A percentile compares a stretch with the other conserved stretches of the same genome.
These are phyloP conservation scores for Geosmithia morbida DNA, from an alignment of 2,329 filamentous ascomycete species.

Conservation along the genomic window DNA sequence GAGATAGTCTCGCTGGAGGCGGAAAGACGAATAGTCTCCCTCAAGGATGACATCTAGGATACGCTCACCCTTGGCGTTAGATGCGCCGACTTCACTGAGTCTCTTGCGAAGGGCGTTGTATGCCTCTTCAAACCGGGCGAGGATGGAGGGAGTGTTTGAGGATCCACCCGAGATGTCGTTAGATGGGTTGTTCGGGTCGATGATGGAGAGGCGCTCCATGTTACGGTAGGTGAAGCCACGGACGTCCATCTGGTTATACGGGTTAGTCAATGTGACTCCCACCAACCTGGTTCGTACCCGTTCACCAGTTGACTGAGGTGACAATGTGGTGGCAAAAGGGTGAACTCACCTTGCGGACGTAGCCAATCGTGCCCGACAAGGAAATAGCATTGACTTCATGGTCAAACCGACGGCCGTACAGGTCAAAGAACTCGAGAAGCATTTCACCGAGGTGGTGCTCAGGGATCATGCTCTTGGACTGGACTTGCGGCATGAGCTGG, in stretches of 20 bases:
- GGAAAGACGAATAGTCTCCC: slow-evolving; percentile 67
- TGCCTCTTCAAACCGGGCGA: slow-evolving; percentile 55
- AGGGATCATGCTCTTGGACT: slow-evolving; percentile 41
- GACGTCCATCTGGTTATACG: slow-evolving; percentile 23
- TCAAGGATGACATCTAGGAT: slow-evolving; percentile 60
- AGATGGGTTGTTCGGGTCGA: slow-evolving; percentile 71
- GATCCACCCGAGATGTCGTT: slow-evolving; percentile 92
- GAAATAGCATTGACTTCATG: slow-evolving; percentile 56
- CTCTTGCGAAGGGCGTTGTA: slow-evolving; percentile 6
- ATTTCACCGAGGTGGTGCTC: slow-evolving; percentile 64
- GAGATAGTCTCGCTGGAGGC: slow-evolving; percentile 51
- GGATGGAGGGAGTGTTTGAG: slow-evolving; percentile 50
- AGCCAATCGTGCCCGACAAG: slow-evolving; percentile 54
- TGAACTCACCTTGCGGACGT: slow-evolving; percentile 63
- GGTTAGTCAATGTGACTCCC: slow-evolving; percentile 1
- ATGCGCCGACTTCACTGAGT: slow-evolving; percentile 21
- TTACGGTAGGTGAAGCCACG: slow-evolving; percentile 40
- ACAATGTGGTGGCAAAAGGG: too few species aligned
- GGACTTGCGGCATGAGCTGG: slow-evolving; percentile 60
- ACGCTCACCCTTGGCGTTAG: slow-evolving; percentile 9
- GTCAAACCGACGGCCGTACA: slow-evolving; percentile 77
- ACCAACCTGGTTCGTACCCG: too few species aligned
- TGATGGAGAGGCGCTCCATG: slow-evolving; percentile 61
- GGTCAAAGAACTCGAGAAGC: slow-evolving; percentile 75
- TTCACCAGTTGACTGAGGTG: too few species aligned